A percentile compares a stretch with the other conserved stretches of the same genome.
These are phyloP conservation scores for Triticum monococcum DNA, from an alignment of 176 grass and related monocot species.

Conservation along the genomic window DNA sequence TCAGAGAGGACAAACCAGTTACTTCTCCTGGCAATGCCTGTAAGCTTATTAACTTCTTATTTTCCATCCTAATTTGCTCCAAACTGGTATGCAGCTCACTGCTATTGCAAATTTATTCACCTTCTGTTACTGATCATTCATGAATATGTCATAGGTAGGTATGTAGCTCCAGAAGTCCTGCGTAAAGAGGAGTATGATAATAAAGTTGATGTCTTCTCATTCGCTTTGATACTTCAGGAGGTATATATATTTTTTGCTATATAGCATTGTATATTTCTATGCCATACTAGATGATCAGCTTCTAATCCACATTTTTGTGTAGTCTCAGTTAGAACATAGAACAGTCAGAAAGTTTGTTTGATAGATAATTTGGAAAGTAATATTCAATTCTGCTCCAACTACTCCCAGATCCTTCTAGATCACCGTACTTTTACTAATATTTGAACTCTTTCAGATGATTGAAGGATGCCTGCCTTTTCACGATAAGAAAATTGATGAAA, in stretches of 20 bases:
- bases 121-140: neutral
- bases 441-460: slow-evolving; percentile 74
- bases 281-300: neutral
- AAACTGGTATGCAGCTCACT: neutral
- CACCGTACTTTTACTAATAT: neutral
- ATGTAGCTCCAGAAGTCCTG: slow-evolving; percentile 88
- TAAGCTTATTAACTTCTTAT: slow-evolving; percentile 37
- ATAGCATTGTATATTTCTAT: slow-evolving; percentile 11
- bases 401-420: neutral
- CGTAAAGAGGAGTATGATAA: slow-evolving; percentile 85
- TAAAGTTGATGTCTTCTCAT: slow-evolving; percentile 98
- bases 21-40: slow-evolving; percentile 70
- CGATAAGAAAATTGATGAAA: slow-evolving; percentile 68
- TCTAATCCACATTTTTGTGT: neutral
- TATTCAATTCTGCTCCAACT: neutral
- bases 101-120: neutral
- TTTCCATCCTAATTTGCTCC: neutral
- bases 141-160: slow-evolving; percentile 67
- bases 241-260: slow-evolving; percentile 32
- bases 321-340: neutral
- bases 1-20: slow-evolving; percentile 71
- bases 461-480: slow-evolving; percentile 84
- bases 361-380: neutral
- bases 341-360: neutral
- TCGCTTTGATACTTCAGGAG: slow-evolving; percentile 95